Evolutionary conservation across 1,139 yeast species (phyloP), one percentile per base, ranked within the genome.

Genomic region (Taiozyma sp.): DNA sequence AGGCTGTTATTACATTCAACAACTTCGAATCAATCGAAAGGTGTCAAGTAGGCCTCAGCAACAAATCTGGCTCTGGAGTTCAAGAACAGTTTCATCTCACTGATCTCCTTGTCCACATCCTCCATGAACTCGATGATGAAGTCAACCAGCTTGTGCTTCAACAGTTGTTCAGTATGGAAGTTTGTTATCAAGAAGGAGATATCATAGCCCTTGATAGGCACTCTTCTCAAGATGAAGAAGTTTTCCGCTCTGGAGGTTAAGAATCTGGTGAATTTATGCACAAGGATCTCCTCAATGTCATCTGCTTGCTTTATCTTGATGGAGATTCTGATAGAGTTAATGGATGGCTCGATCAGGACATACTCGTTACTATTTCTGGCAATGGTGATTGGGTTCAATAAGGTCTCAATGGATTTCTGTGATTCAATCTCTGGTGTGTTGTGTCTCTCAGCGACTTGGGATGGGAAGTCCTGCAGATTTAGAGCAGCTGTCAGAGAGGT

Each of bases 91-190:
- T 95, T 95, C 96, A 93, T 95, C 68, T 93, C 99, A 69, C 97
- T 88, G 65, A 93, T 95, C 69, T 93, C 99, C 73, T 91, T 93
- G 70, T 93, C 99, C 28, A 93, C 99, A 63, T 91, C 99, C 69
- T 93, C 99, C 99, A 93, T 91, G 68, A 95, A 93, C 72, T 93
- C 98, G 62, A 93, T 89, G 62, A 93, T 90, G 67, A 93, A 93
- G 68, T 93, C 99, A 47, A 93, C 97, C 64, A 93, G 79, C 69
- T 95, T 95, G 64, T 87, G 93, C 72, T 95, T 93, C 69, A 91
- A 79, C 97, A 93, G 90, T 61, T 86, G 86, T 68, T 93, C 98
- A 11, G 97, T 90, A 70, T 93, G 99, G 71, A 84, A 84, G 70
- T 93, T 93, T 41, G 99, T 93, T 61, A 93, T 82, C 66, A 93